Evolutionary conservation across 176 grass and related monocot species (phyloP), one percentile per base, ranked within the genome.

Genomic region (Aegilops sharonensis): DNA sequence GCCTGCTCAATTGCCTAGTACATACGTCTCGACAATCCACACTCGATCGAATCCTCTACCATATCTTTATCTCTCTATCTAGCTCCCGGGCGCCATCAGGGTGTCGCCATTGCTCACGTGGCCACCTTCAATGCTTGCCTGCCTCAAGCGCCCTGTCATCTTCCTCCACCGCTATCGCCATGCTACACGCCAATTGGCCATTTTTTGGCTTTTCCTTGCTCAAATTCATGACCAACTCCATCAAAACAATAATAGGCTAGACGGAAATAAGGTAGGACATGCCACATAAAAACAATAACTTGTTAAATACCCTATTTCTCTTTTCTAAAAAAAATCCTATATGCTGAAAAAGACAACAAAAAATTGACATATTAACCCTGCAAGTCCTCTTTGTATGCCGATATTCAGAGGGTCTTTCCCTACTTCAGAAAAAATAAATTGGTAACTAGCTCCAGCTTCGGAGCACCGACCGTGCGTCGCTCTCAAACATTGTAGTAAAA

Each of bases 61-160:
- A 75, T 48, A 75, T 75, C 72, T 75, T 75, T 75, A 75, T 50
- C 72, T 75, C 72, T 18, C 72, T 30, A 30, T 75, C 72, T 29
- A 17, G 57, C 1, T 50, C 17, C 14, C 50, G 0, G 13, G 12
- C 50, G 21, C 69, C 43, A 45, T 73, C 70, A 2, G 42, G 12
- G 6, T 9, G 72, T 75, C 72, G 24, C 72, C 72, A 21, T 72
- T 72, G 69, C 36, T 40, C 69, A 72, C 69, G 69, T 48, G 70
- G 70, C 72, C 72, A 75, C 72, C 42, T 29, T 75, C n/a, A 74
- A 42, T 32, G 27, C 29, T 12, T 30, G 63, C 63, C 63, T 65
- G 24, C 24, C 63, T 6, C 61, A n/a, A 9, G 21, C 23, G 12
- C 64, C 9, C 9, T 43, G 70, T 45, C 37, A n/a, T 45, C 40